Evolutionary conservation across 345 rosid species (phyloP).

Genomic region (Cardamine chenopodiifolia): DNA sequence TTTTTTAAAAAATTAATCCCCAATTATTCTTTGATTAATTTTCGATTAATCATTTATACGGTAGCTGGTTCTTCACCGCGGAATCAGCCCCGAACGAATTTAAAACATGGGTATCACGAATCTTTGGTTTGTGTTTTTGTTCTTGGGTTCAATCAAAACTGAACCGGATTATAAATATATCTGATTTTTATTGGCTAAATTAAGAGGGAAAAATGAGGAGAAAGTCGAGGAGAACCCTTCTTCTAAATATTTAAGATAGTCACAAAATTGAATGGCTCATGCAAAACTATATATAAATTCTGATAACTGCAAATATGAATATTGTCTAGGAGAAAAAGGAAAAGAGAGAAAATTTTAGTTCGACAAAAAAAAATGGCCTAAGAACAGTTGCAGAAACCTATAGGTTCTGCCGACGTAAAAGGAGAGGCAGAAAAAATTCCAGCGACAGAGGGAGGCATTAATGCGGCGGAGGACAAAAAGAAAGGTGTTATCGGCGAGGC

Average conservation of each 20-base stretch:
- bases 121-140: too few relatives aligned
- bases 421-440: conserved; percentile 44
- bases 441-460: conserved; percentile 41
- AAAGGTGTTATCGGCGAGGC: conserved; percentile 31
- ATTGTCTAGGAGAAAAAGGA: background rate
- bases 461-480: conserved; percentile 47
- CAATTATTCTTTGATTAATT: too few relatives aligned
- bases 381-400: conserved; percentile 43
- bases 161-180: background rate
- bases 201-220: conserved; percentile 12
- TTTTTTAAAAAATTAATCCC: too few relatives aligned
- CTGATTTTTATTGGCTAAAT: background rate
- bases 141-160: background rate
- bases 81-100: too few relatives aligned
- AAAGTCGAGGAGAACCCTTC: conserved; percentile 28
- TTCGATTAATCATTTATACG: too few relatives aligned
- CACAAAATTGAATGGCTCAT: conserved; percentile 25
- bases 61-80: too few relatives aligned
- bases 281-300: conserved; percentile 25
- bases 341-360: background rate
- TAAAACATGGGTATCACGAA: too few relatives aligned
- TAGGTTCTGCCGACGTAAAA: conserved; percentile 36
- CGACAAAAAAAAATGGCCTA: conserved; percentile 46
- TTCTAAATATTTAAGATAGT: background rate
- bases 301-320: background rate